These are phyloP conservation scores for Nicotiana obtusifolia DNA, from an alignment of 257 asterid genomes.

Conservation along the genomic window DNA sequence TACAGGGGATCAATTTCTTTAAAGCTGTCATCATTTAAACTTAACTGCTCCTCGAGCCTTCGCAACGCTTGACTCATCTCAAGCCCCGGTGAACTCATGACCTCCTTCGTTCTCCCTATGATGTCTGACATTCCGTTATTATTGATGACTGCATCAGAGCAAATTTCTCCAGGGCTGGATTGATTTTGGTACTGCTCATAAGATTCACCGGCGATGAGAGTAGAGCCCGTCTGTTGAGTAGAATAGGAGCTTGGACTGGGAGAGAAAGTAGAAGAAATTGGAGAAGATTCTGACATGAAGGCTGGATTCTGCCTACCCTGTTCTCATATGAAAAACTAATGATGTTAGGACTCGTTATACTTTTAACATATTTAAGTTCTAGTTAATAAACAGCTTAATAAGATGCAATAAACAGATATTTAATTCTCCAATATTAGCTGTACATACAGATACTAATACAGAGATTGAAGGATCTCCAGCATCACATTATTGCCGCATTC, in stretches of 20 bases:
- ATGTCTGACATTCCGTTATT: slow-evolving; percentile 18
- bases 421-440: background rate
- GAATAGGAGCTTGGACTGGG: slow-evolving; percentile 41
- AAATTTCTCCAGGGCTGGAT: slow-evolving; percentile 54
- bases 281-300: slow-evolving; percentile 31
- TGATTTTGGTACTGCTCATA: slow-evolving; percentile 29
- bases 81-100: slow-evolving; percentile 40
- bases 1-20: slow-evolving; percentile 20
- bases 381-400: background rate
- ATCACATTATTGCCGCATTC: background rate
- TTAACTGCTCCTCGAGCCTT: slow-evolving; percentile 64
- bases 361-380: background rate
- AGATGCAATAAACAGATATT: background rate
- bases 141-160: slow-evolving; percentile 27
- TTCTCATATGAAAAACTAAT: slow-evolving; percentile 17
- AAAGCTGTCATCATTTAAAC: slow-evolving; percentile 63
- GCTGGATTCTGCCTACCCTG: slow-evolving; percentile 51
- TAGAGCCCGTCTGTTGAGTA: slow-evolving; percentile 36
- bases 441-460: background rate
- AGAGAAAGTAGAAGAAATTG: slow-evolving; percentile 35
- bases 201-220: slow-evolving; percentile 34
- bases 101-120: slow-evolving; percentile 35
- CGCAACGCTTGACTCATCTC: slow-evolving; percentile 54
- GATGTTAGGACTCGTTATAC: slow-evolving; percentile 1
- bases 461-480: background rate